Base-by-base conservation (phyloP, 768 basidiomycete genomes). In the Hydnum rufescens region DNA sequence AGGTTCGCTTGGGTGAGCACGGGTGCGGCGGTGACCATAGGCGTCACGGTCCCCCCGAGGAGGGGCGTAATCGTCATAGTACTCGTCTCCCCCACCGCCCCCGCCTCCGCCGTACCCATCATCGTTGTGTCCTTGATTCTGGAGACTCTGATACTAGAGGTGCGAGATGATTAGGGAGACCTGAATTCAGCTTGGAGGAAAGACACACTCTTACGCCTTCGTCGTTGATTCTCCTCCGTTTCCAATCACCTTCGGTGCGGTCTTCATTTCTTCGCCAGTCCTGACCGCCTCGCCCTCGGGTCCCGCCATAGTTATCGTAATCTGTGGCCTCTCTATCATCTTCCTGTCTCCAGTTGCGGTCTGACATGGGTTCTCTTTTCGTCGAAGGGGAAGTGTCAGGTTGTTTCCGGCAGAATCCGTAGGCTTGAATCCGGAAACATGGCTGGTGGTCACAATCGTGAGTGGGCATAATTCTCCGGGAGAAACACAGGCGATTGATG, bases 301-400 rank as follows among this genome's bases (percentile, higher is more conserved):
- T 63, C 70, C 73, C 74, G 31, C 52, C 49, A 51, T 57, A 34
- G 44, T 42, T 28, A 30, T n/a, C 47, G 34, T 32, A 30, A 28
- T 54, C 53, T 8, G 18, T 22, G 31, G 29, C 52, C n/a, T n/a
- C n/a, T 42, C 46, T 31, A 22, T 53, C 42, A 65, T 85, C 86
- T 50, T 82, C 84, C 64, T 73, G 74, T 68, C 86, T 83, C 85
- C 86, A 87, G 70, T 87, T 83, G 57, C 86, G 77, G 53, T 56
- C 46, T 34, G 55, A 23, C 55, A 56, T 56, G 39, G 43, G 25
- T 13, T 19, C 34, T 8, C 19, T 8, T 8, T 39, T 39, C 34
- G 19, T 19, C 8, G 34, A 39, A 31, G 25, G 32, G 32, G 49
- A 6, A 4, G 23, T 51, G 5, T 29, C 25, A 6, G 42, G 23